These are phyloP conservation scores for Parastagonospora nodorum DNA, from an alignment of 2,329 filamentous ascomycete species.

Conservation along the genomic window DNA sequence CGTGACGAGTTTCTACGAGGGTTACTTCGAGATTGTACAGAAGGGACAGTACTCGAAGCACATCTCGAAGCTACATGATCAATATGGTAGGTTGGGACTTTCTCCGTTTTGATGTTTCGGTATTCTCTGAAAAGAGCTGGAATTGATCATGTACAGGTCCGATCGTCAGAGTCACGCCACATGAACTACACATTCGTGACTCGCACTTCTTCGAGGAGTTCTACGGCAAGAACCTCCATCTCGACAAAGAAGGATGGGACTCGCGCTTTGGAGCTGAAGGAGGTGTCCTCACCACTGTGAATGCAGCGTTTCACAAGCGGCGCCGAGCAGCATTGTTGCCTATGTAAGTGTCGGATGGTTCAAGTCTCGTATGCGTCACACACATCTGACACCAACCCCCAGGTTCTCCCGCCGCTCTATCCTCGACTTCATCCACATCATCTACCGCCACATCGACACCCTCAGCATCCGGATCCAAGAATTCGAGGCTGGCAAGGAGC, in stretches of 20 bases:
- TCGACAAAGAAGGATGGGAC: slow-evolving; percentile 45
- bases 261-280: slow-evolving; percentile 36
- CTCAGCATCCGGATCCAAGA: slow-evolving; percentile 35
- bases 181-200: slow-evolving; percentile 51
- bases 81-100: slow-evolving; percentile 29
- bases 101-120: background rate
- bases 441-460: slow-evolving; percentile 41
- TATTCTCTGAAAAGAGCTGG: background rate
- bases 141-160: slow-evolving; percentile 34
- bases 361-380: background rate
- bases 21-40: slow-evolving; percentile 40
- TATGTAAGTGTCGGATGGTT: slow-evolving; percentile 27
- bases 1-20: slow-evolving; percentile 41
- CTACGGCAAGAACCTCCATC: slow-evolving; percentile 37
- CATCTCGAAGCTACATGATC: slow-evolving; percentile 38
- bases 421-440: slow-evolving; percentile 43
- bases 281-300: slow-evolving; percentile 34
- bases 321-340: slow-evolving; percentile 38
- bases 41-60: slow-evolving; percentile 39
- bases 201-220: slow-evolving; percentile 46
- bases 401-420: slow-evolving; percentile 45
- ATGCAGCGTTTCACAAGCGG: slow-evolving; percentile 36
- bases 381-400: slow-evolving; percentile 5
- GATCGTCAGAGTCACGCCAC: slow-evolving; percentile 50
- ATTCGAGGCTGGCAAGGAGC: slow-evolving; percentile 36